These are phyloP conservation scores for Viola pubescens DNA, from an alignment of 441 rosid genomes.

Conservation along the genomic window DNA sequence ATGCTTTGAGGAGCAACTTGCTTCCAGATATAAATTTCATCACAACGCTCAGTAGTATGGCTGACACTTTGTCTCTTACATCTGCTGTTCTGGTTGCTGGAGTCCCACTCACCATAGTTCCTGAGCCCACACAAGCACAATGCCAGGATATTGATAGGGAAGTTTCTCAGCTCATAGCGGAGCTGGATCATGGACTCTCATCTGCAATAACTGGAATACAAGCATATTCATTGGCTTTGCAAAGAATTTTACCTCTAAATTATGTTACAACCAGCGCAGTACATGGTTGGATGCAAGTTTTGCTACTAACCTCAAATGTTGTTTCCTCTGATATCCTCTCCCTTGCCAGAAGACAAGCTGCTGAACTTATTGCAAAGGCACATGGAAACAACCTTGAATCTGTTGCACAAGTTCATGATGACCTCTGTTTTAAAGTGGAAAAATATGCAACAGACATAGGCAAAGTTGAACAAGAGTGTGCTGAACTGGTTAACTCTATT, in stretches of 20 bases:
- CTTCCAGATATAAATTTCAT: slow-evolving; percentile 58
- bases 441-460: slow-evolving; percentile 60
- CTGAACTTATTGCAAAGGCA: slow-evolving; percentile 57
- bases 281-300: slow-evolving; percentile 84
- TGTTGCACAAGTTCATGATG: slow-evolving; percentile 45
- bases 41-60: slow-evolving; percentile 39
- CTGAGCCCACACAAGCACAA: slow-evolving; percentile 95
- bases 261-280: slow-evolving; percentile 74
- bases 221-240: slow-evolving; percentile 75
- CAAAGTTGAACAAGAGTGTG: slow-evolving; percentile 62
- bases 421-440: slow-evolving; percentile 59
- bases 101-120: slow-evolving; percentile 88
- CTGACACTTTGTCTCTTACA: slow-evolving; percentile 65
- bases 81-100: slow-evolving; percentile 88
- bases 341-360: slow-evolving; percentile 73
- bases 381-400: slow-evolving; percentile 55
- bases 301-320: slow-evolving; percentile 76
- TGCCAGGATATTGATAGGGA: slow-evolving; percentile 89
- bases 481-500: slow-evolving; percentile 58
- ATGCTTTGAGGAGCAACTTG: slow-evolving; percentile 69
- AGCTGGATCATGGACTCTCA: slow-evolving; percentile 69
- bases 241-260: slow-evolving; percentile 84
- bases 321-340: slow-evolving; percentile 67
- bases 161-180: slow-evolving; percentile 62
- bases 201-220: slow-evolving; percentile 63